Base-by-base conservation (phyloP, 176 grass and related monocot species). In the Oryza longistaminata region DNA sequence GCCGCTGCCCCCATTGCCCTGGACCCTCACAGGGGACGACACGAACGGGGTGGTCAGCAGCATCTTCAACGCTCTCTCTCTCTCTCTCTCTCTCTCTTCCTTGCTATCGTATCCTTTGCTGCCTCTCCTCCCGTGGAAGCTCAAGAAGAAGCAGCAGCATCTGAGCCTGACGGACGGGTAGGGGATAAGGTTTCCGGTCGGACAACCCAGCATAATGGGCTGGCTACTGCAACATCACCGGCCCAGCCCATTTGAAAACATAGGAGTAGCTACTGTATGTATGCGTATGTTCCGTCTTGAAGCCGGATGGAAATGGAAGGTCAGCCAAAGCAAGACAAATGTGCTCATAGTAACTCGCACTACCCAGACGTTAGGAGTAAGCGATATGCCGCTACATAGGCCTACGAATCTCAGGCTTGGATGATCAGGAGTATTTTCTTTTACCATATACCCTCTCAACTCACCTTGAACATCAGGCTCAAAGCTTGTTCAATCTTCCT, bases 1-100 rank as follows among this genome's bases (percentile, higher is more conserved):
- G 16, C 22, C 15, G 2, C 1, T 7, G 9, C 9, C 7, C 29
- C 43, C 33, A 2, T 53, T 64, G 39, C 66, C 68, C 35, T 66
- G 83, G 10, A 85, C 33, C 42, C 4, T 68, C 61, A 73, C 68
- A 25, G 58, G 79, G 27, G 76, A 83, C n/a, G 76, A 83, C 25
- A 70, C 24, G 66, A 82, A 91, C 26, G 73, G 67, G 31, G 75
- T 81, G 24, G 27, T 39, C 11, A 88, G 89, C 73, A 80, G 84
- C 92, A 94, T 92, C 81, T 74, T 34, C 53, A 8, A 21, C 7
- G 21, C 53, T 19, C 15, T 48, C 45, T 64, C 61, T 53, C 46
- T 53, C 26, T 16, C 14, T 5, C 44, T 11, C 44, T 46, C 44
- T 48, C 45, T 64, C 62, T 53, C 46, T 53, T 19, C 15, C 42